Evolutionary conservation across 345 rosid genomes (phyloP).

Genomic region (Salix viminalis): DNA sequence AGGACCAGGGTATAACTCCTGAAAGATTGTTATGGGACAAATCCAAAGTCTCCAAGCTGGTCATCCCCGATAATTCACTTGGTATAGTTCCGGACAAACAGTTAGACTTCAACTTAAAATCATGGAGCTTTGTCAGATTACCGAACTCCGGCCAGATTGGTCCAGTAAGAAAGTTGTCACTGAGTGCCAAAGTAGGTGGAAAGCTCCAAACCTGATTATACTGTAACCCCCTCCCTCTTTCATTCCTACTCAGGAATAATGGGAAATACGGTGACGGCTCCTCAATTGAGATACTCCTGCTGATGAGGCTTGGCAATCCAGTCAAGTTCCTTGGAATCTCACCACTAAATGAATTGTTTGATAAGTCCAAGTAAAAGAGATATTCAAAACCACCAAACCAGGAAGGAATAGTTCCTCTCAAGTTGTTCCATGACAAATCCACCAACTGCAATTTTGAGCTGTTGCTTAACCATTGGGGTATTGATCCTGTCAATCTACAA

Average conservation of each 20-base stretch:
- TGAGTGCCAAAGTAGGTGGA: slow-evolving; percentile 18
- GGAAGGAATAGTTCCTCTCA: slow-evolving; percentile 45
- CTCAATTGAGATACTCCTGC: slow-evolving; percentile 35
- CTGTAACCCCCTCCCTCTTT: slow-evolving; percentile 44
- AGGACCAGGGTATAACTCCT: slow-evolving; percentile 15
- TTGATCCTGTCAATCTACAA: slow-evolving; percentile 53
- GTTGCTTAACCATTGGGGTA: slow-evolving; percentile 62
- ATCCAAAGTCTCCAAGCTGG: slow-evolving; percentile 20
- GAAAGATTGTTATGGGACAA: slow-evolving; percentile 23
- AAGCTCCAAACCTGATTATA: slow-evolving; percentile 49
- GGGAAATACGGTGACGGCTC: slow-evolving; percentile 61
- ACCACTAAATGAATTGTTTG: slow-evolving; percentile 55
- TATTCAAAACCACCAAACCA: slow-evolving; percentile 46
- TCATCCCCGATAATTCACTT: slow-evolving; percentile 21
- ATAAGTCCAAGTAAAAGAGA: slow-evolving; percentile 67
- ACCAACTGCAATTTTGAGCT: slow-evolving; percentile 56
- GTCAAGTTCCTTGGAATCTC: slow-evolving; percentile 54
- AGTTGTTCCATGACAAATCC: slow-evolving; percentile 78
- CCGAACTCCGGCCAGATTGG: slow-evolving; percentile 21
- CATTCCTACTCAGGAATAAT: slow-evolving; percentile 50
- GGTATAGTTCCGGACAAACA: slow-evolving; percentile 18
- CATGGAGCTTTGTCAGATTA: slow-evolving; percentile 14
- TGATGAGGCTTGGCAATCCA: slow-evolving; percentile 41
- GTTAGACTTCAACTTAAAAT: slow-evolving; percentile 12
- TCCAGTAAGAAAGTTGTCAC: slow-evolving; percentile 15